Evolutionary conservation across 2,329 filamentous ascomycete genomes (phyloP).

Genomic region (Penicillium palitans): DNA sequence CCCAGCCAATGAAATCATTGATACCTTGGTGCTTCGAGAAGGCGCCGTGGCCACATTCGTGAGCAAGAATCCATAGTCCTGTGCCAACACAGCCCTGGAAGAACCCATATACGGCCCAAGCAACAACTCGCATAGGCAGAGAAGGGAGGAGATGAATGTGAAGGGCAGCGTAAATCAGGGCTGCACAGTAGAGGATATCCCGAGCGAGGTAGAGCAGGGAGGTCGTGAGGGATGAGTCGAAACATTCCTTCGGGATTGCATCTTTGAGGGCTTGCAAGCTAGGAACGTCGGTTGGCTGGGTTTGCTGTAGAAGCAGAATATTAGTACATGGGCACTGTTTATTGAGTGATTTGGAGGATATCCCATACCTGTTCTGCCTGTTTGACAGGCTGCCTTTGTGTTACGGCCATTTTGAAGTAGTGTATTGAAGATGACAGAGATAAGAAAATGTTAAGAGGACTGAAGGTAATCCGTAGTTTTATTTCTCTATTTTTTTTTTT

Average conservation of each 20-base stretch:
- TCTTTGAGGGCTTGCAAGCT: conserved; percentile 30
- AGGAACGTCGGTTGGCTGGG: conserved; percentile 3
- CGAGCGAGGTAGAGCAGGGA: conserved; percentile 59
- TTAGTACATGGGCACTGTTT: not conserved
- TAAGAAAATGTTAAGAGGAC: not conserved
- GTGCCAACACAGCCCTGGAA: conserved; percentile 66
- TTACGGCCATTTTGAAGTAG: conserved; percentile 4
- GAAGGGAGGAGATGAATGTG: conserved; percentile 56
- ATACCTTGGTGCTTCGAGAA: conserved; percentile 59
- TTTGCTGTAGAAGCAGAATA: not conserved
- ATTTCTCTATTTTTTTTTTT: not conserved
- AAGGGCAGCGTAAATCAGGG: conserved; percentile 54
- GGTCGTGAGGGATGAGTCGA: conserved; percentile 54
- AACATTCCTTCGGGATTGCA: conserved; percentile 63
- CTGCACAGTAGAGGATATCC: conserved; percentile 53
- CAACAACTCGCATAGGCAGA: conserved; percentile 45
- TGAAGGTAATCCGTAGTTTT: not conserved
- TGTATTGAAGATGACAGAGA: not conserved
- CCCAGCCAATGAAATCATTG: conserved; percentile 64
- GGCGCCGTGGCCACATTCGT: conserved; percentile 70
- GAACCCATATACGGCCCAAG: conserved; percentile 63
- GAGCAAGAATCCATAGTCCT: conserved; percentile 69
- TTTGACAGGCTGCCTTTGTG: conserved; percentile 8
- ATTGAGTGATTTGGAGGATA: not conserved
- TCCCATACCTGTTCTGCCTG: conserved; percentile 2